Evolutionary conservation across 164 flowering plant species (phyloP).

Genomic region (Chimonanthus salicifolius): DNA sequence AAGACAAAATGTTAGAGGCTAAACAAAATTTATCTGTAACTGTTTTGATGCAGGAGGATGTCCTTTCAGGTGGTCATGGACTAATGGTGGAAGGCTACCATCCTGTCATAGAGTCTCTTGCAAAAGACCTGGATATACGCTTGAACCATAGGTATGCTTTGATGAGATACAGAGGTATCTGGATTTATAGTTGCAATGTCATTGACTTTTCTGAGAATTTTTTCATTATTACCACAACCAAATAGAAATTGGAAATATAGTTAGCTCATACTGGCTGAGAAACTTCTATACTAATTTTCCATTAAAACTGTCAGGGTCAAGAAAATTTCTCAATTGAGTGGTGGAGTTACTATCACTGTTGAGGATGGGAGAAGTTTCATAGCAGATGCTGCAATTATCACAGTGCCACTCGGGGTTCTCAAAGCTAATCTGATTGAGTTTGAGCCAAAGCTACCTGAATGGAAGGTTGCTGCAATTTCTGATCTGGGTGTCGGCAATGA

Average conservation of each 20-base stretch:
- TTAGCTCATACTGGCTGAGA: too few species aligned
- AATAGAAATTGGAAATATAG: too few species aligned
- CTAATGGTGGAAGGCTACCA: constrained; percentile 93
- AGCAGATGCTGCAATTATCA: constrained; percentile 83
- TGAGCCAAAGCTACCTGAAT: constrained; percentile 69
- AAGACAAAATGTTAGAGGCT: not conserved
- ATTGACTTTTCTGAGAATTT: not conserved
- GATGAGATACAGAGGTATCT: not conserved
- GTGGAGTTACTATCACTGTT: constrained; percentile 54
- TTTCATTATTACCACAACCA: not conserved
- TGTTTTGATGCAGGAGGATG: constrained; percentile 53
- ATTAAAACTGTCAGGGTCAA: constrained; percentile 44
- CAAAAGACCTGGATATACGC: constrained; percentile 66
- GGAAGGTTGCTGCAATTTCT: constrained; percentile 77
- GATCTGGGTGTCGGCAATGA: constrained; percentile 86
- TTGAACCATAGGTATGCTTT: constrained; percentile 68
- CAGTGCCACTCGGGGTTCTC: constrained; percentile 82
- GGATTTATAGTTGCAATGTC: not conserved
- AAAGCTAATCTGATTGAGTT: constrained; percentile 76
- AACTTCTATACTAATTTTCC: not conserved
- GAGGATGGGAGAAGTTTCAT: constrained; percentile 55
- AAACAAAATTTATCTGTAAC: not conserved
- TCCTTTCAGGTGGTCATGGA: constrained; percentile 94
- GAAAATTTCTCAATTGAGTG: constrained; percentile 39
- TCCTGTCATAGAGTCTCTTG: constrained; percentile 69